Evolutionary conservation across 495 filamentous ascomycete genomes (phyloP), one percentile per base, ranked within the genome.

Genomic region (Penicillium ucsense): DNA sequence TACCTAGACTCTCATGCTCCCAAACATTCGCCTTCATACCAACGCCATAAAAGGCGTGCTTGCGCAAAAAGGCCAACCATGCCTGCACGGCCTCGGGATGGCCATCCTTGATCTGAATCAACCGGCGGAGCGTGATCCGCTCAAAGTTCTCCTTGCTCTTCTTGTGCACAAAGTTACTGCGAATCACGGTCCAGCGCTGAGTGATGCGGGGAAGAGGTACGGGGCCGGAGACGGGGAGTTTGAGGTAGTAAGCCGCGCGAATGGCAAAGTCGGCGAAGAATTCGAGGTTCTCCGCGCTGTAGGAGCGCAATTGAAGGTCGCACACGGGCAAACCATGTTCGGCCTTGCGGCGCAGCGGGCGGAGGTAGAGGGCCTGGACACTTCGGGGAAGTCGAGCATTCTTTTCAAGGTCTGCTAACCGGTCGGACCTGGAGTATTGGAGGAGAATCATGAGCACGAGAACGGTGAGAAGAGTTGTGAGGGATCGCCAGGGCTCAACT

Each of bases 11-110:
- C 55, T 85, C 80, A 70, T 85, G 85, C 59, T 91, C 85, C 84
- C 85, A 98, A 40, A 97, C 76, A 60, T 98, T 96, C 28, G 94
- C 91, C 75, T 98, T 98, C 90, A 98, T 95, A 58, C 92, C 92
- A 29, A 97, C 82, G 6, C 94, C 92, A 61, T 94, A 86, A 62
- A 91, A 95, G 9, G 85, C 82, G 60, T 95, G 82, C 67, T 92
- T 94, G 63, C 81, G 79, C 52, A 98, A 62, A 52, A 92, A 97
- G 8, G 87, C 90, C 38, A 98, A 66, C 92, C 92, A 98, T 28
- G 85, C 59, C 65, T 92, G 82, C 34, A 98, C 89, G 4, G 78
- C 80, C 65, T 95, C 88, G 8, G 88, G 82, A 64, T 95, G 76
- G 5, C 89, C 94, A 66, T 97, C 92, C 57, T 88, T 83, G 61